A percentile compares a stretch with the other conserved stretches of the same genome.
Conservation (phyloP, 2,329 filamentous ascomycete species). For the Fusarium musae region DNA sequence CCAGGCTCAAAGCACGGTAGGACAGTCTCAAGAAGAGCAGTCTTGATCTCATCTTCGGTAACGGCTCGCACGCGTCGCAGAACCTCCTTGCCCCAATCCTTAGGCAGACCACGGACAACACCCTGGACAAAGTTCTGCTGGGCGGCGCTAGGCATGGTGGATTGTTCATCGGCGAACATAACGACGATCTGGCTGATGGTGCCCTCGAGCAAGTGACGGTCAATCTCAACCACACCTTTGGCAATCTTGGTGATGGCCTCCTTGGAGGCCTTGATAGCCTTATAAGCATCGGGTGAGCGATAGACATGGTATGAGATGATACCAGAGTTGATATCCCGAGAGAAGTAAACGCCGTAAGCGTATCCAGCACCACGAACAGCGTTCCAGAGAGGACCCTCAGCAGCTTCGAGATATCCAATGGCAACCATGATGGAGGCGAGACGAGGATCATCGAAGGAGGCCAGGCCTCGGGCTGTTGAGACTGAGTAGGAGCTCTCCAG, state of each 20-base stretch:
- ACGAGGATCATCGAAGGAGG: slow-evolving; percentile 78
- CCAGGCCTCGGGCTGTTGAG: slow-evolving; percentile 78
- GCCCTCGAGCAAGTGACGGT: slow-evolving; percentile 85
- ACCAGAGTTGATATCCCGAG: slow-evolving; percentile 80
- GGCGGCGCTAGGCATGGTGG: slow-evolving; percentile 84
- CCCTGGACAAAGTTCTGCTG: slow-evolving; percentile 84
- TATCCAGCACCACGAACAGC: slow-evolving; percentile 92
- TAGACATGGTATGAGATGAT: slow-evolving; percentile 87
- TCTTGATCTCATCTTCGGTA: slow-evolving; percentile 78
- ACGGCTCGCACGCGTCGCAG: slow-evolving; percentile 82
- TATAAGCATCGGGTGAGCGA: slow-evolving; percentile 87
- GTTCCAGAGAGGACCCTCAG: slow-evolving; percentile 94
- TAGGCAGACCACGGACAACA: slow-evolving; percentile 79
- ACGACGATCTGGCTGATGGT: slow-evolving; percentile 92
- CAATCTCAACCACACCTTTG: slow-evolving; percentile 76
- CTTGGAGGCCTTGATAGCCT: slow-evolving; percentile 82
- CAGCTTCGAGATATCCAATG: slow-evolving; percentile 88
- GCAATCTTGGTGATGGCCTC: slow-evolving; percentile 80
- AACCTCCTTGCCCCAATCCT: slow-evolving; percentile 81
- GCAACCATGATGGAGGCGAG: slow-evolving; percentile 89
- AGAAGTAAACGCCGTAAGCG: slow-evolving; percentile 88
- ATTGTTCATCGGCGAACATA: slow-evolving; percentile 86
- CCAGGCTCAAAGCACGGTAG: slow-evolving; percentile 83
- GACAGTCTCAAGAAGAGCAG: slow-evolving; percentile 78
- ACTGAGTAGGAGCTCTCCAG: slow-evolving; percentile 93